Evolutionary conservation across 1,284 basidiomycete species (phyloP).

Genomic region (Ganoderma multipileum): DNA sequence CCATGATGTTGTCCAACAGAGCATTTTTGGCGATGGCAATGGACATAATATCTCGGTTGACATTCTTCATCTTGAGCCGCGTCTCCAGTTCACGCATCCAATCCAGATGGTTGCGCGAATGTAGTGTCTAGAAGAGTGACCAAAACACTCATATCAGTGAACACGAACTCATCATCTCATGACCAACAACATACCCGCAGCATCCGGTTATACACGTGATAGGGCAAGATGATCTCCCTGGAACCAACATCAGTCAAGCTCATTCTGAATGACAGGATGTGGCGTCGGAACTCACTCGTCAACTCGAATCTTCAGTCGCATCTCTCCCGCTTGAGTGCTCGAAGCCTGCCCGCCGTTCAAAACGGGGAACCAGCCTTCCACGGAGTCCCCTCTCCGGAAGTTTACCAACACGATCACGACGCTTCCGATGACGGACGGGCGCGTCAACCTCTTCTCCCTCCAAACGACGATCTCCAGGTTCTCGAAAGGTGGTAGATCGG

Average conservation of each 20-base stretch:
- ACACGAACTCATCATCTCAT: neutral
- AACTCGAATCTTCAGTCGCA: slow-evolving; percentile 73
- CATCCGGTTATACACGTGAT: slow-evolving; percentile 60
- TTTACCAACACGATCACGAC: slow-evolving; percentile 71
- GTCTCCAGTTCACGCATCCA: slow-evolving; percentile 77
- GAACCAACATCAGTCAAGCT: slow-evolving; percentile 13
- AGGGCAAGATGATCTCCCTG: slow-evolving; percentile 80
- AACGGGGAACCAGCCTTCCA: slow-evolving; percentile 88
- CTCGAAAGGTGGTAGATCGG: slow-evolving; percentile 76
- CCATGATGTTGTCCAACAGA: slow-evolving; percentile 70
- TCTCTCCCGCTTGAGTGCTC: slow-evolving; percentile 72
- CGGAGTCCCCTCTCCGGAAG: slow-evolving; percentile 72
- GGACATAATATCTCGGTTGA: slow-evolving; percentile 67
- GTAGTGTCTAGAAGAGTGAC: slow-evolving; percentile 55
- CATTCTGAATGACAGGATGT: neutral
- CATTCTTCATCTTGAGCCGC: slow-evolving; percentile 66
- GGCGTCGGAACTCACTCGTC: slow-evolving; percentile 66
- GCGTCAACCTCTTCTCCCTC: slow-evolving; percentile 68
- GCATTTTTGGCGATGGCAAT: slow-evolving; percentile 70
- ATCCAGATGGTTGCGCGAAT: slow-evolving; percentile 71
- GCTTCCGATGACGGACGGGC: slow-evolving; percentile 62
- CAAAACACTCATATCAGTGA: neutral
- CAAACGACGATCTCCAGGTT: slow-evolving; percentile 68
- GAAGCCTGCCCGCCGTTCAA: slow-evolving; percentile 54
- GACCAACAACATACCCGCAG: slow-evolving; percentile 49